Percentiles rank a stretch among this genome's conserved stretches.
Evolutionary conservation across 139 green algal species (phyloP).

Genomic region (Bryopsis sp.): DNA sequence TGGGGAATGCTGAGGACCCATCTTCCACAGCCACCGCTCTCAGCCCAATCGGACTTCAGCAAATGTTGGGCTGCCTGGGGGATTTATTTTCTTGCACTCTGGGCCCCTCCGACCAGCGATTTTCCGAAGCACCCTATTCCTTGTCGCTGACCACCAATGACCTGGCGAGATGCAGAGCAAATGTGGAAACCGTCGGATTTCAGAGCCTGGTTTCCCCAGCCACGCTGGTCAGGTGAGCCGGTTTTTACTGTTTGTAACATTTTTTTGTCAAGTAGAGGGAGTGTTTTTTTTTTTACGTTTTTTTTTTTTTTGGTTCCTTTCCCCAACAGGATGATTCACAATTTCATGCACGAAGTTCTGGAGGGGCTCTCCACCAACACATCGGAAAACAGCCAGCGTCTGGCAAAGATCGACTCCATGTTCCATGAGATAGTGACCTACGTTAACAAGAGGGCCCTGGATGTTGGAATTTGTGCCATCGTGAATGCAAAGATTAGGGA

Average conservation of each 20-base stretch:
- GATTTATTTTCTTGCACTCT: background rate
- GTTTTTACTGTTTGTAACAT: background rate
- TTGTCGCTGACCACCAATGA: background rate
- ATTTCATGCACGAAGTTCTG: background rate
- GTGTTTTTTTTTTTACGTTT: too few species aligned
- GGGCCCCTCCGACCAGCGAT: too few species aligned
- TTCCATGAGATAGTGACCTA: conserved; percentile 11
- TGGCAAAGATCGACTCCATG: background rate
- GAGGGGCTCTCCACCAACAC: conserved; percentile 3
- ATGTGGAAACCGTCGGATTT: conserved; percentile 9
- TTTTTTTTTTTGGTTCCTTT: background rate
- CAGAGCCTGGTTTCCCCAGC: conserved; percentile 17
- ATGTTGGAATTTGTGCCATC: conserved; percentile 7
- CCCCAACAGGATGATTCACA: background rate
- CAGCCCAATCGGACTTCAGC: background rate
- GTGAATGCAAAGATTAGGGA: background rate
- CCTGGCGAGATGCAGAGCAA: background rate
- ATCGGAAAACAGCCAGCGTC: background rate
- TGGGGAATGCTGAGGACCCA: background rate
- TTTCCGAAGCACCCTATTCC: background rate
- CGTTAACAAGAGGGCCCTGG: conserved; percentile 14
- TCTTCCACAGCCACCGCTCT: background rate
- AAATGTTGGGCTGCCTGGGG: background rate
- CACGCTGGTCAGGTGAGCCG: background rate
- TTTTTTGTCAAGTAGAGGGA: background rate